Percentiles rank a stretch among this genome's conserved stretches.
Conservation (phyloP, 2,329 filamentous ascomycete species). For the Phoma sp. region DNA sequence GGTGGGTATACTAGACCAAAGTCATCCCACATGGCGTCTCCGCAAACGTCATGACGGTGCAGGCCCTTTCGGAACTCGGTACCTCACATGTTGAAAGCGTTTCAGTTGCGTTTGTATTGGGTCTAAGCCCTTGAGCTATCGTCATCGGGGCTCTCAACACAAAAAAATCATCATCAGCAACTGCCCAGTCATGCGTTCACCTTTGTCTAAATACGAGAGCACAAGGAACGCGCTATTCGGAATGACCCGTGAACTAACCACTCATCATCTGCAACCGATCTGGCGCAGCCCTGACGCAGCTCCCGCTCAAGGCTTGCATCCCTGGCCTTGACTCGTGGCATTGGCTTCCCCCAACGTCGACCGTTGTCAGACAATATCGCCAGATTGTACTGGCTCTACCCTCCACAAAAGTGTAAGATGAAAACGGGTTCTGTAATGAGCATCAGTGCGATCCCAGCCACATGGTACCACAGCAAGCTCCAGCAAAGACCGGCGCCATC, state of each 20-base stretch:
- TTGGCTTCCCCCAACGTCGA: not conserved
- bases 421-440: not conserved
- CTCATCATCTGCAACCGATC: constrained; percentile 2
- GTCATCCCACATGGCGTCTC: constrained; percentile 12
- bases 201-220: not conserved
- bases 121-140: not conserved
- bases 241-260: constrained; percentile 7
- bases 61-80: constrained; percentile 1
- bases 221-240: constrained; percentile 5
- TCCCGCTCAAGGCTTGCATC: constrained; percentile 7
- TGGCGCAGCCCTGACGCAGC: constrained; percentile 6
- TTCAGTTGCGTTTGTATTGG: not conserved
- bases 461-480: not conserved
- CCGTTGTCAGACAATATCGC: not conserved
- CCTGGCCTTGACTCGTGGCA: not conserved
- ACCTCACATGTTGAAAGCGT: not conserved
- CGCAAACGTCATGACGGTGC: constrained; percentile 11
- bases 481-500: not conserved
- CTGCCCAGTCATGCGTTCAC: not conserved
- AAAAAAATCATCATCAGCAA: not conserved
- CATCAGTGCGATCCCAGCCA: constrained; percentile 3
- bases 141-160: constrained; percentile 10
- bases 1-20: constrained; percentile 5
- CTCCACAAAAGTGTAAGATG: not conserved
- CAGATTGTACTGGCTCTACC: not conserved